Evolutionary conservation across 2,329 filamentous ascomycete genomes (phyloP), one percentile per base, ranked within the genome.

Genomic region (Dactylellina haptotyla): DNA sequence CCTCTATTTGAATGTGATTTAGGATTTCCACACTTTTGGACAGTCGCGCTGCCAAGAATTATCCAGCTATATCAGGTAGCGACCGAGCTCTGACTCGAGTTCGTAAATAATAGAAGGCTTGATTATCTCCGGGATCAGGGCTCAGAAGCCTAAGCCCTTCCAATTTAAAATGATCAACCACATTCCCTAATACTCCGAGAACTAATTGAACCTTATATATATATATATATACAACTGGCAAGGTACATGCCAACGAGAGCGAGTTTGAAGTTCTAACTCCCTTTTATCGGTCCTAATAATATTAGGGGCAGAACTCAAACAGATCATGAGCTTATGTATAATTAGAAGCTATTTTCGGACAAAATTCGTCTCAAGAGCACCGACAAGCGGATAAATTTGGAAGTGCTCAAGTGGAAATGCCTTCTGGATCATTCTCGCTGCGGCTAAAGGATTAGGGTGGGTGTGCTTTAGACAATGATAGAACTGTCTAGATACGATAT

Each of bases 91-190:
- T 0, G 46, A 25, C 14, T 65, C 61, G 14, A 65, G 6, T n/a
- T 65, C 61, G 18, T 65, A 50, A 9, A 65, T 65, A 12, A 57
- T 57, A 0, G 61, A 65, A 12, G 46, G 18, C 10, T 65, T 65
- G 28, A 57, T 25, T 10, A 32, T 30, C 41, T 56, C 20, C 2
- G 61, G 41, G 18, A 57, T 34, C 8, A 57, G n/a, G n/a, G n/a
- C n/a, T n/a, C n/a, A n/a, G n/a, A n/a, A n/a, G n/a, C n/a, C n/a
- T n/a, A n/a, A n/a, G n/a, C n/a, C n/a, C n/a, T n/a, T n/a, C n/a
- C n/a, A n/a, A n/a, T n/a, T n/a, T n/a, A n/a, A n/a, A n/a, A n/a
- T n/a, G 3, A 18, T 46, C 16, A 2, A 20, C 26, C 14, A 23
- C 46, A 1, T 16, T 23, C 3, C 14, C 37, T 14, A 32, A 18